These are phyloP conservation scores for Yarrowia sp. DNA, from an alignment of 805 yeast species.

Conservation along the genomic window DNA sequence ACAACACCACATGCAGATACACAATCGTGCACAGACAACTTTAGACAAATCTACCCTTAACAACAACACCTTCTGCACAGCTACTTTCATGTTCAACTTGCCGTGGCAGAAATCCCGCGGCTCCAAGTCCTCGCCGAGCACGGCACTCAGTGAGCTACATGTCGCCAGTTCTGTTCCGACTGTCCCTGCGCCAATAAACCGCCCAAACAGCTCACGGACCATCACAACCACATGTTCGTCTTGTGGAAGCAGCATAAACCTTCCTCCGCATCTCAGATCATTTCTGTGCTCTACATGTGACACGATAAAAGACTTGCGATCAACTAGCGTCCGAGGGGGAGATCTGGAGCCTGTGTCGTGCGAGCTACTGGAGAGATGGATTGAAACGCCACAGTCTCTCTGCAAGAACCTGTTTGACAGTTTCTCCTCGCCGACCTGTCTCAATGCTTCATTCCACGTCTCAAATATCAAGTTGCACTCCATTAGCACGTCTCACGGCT, in stretches of 20 bases:
- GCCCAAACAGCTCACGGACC: constrained; percentile 7
- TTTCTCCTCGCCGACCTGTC: constrained; percentile 30
- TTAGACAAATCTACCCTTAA: too few species aligned
- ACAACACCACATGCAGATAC: constrained; percentile 17
- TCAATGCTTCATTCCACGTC: constrained; percentile 18
- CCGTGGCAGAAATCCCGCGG: constrained; percentile 38
- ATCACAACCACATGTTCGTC: constrained; percentile 19
- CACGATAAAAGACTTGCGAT: constrained; percentile 10
- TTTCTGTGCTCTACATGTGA: constrained; percentile 21
- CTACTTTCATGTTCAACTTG: constrained; percentile 21
- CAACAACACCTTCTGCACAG: not conserved
- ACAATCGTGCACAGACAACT: constrained; percentile 11
- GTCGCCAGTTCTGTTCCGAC: constrained; percentile 10
- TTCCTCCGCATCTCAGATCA: constrained; percentile 20
- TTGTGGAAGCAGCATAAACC: constrained; percentile 9
- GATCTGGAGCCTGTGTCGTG: constrained; percentile 7
- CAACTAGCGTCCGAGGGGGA: constrained; percentile 26
- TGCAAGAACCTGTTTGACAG: constrained; percentile 28
- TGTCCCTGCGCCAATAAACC: not conserved
- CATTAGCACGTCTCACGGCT: constrained; percentile 22
- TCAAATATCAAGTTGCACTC: constrained; percentile 14
- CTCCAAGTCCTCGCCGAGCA: constrained; percentile 16
- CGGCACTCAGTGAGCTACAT: constrained; percentile 14
- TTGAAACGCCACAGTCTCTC: not conserved
- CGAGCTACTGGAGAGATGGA: constrained; percentile 8